These are phyloP conservation scores for Phytophthora melonis DNA, from an alignment of 352 stramenopile genomes.

Conservation along the genomic window DNA sequence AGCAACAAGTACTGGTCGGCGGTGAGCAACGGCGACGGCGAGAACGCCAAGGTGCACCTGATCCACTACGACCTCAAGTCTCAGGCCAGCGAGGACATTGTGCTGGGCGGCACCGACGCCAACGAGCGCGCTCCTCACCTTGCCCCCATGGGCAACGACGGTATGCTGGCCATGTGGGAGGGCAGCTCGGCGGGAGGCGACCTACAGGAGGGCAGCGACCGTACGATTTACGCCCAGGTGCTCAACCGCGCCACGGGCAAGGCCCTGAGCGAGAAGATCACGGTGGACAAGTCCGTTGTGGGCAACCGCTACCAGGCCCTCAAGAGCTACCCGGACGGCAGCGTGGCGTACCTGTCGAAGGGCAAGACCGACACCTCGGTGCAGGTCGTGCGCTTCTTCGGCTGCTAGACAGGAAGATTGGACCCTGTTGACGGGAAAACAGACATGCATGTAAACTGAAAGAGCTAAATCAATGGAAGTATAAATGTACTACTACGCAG, in stretches of 20 bases:
- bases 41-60: slow-evolving; percentile 54
- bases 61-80: slow-evolving; percentile 47
- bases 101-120: slow-evolving; percentile 42
- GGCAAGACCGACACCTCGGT: slow-evolving; percentile 43
- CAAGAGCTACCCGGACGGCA: slow-evolving; percentile 53
- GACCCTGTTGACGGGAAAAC: too few relatives aligned
- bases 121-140: slow-evolving; percentile 65
- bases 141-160: slow-evolving; percentile 42
- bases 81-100: slow-evolving; percentile 49
- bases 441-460: too few relatives aligned
- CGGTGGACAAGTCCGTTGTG: slow-evolving; percentile 39
- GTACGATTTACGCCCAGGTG: slow-evolving; percentile 58
- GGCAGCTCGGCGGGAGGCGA: slow-evolving; percentile 43
- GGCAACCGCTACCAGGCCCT: slow-evolving; percentile 67
- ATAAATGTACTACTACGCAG: too few relatives aligned
- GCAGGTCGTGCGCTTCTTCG: slow-evolving; percentile 53
- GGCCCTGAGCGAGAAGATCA: slow-evolving; percentile 46
- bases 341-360: slow-evolving; percentile 56
- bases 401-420: slow-evolving; percentile 31
- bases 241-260: slow-evolving; percentile 38
- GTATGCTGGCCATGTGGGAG: slow-evolving; percentile 54
- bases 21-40: slow-evolving; percentile 48
- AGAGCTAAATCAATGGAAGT: too few relatives aligned
- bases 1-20: slow-evolving; percentile 59
- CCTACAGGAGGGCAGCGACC: slow-evolving; percentile 20